Conservation (phyloP, 371 early-diverging fungal species). For the Actinomucor elegans region DNA sequence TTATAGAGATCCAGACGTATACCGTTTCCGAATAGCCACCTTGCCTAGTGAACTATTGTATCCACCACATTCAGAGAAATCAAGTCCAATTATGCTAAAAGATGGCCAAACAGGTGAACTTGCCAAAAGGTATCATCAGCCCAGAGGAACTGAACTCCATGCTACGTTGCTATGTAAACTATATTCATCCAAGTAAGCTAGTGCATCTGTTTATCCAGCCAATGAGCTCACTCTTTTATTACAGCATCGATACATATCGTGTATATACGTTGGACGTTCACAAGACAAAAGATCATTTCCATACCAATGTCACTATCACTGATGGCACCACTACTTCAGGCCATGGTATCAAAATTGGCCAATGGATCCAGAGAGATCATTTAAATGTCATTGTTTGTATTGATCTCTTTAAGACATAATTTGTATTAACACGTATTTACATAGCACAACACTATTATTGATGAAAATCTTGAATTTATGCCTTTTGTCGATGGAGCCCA, state of each 20-base stretch:
- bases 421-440: background rate
- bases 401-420: background rate
- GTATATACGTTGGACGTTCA: slow-evolving; percentile 35
- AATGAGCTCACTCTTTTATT: background rate
- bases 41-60: slow-evolving; percentile 25
- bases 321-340: slow-evolving; percentile 10
- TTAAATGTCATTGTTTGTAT: background rate
- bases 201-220: too few species aligned
- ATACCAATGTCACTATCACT: slow-evolving; percentile 28
- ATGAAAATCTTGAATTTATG: slow-evolving; percentile 39
- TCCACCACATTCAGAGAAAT: slow-evolving; percentile 30
- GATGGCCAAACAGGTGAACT: slow-evolving; percentile 22
- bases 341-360: background rate
- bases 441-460: slow-evolving; percentile 20
- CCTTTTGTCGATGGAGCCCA: slow-evolving; percentile 41
- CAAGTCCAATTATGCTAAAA: slow-evolving; percentile 6
- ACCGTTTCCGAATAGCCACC: slow-evolving; percentile 30
- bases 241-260: slow-evolving; percentile 29
- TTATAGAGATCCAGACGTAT: slow-evolving; percentile 43
- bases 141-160: slow-evolving; percentile 22
- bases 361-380: slow-evolving; percentile 17
- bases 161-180: slow-evolving; percentile 20
- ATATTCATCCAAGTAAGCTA: slow-evolving; percentile 32
- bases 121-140: slow-evolving; percentile 22
- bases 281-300: slow-evolving; percentile 22